Conservation (phyloP, 2,329 filamentous ascomycete species). For the Diaporthe vexans region DNA sequence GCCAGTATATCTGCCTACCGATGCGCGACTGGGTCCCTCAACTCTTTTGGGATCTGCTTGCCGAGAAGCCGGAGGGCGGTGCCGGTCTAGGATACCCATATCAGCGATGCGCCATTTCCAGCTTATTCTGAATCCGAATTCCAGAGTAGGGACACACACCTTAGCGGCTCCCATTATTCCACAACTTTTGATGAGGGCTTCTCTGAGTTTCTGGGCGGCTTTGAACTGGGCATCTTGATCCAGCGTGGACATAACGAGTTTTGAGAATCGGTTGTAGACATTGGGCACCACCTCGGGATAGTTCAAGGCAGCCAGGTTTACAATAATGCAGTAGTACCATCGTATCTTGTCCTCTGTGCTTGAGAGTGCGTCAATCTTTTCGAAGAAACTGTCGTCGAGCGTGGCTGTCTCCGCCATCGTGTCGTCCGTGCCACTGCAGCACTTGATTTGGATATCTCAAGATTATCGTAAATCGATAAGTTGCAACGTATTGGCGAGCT, state of each 20-base stretch:
- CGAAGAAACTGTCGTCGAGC: conserved; percentile 1
- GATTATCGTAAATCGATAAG: not conserved
- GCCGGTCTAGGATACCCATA: not conserved
- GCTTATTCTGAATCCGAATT: not conserved
- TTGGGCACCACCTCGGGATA: not conserved
- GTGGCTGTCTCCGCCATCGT: not conserved
- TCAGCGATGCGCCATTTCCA: not conserved
- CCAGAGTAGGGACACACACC: not conserved
- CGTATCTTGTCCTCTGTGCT: not conserved
- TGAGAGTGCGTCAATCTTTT: not conserved
- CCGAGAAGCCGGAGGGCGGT: not conserved
- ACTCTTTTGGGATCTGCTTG: not conserved
- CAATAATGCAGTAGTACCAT: conserved; percentile 9
- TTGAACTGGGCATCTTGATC: not conserved
- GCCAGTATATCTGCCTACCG: not conserved
- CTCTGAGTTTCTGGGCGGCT: not conserved
- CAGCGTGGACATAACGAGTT: not conserved
- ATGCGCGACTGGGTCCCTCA: not conserved
- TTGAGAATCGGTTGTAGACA: not conserved
- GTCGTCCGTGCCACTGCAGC: not conserved
- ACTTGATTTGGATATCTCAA: not conserved
- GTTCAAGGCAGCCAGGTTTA: conserved; percentile 7
- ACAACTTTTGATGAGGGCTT: not conserved
- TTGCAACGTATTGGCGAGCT: not conserved
- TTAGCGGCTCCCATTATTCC: conserved; percentile 15